phyloP scores from a whole-genome alignment of 176 grass and related monocot genomes.

The Rhynchospora tenuis region DNA sequence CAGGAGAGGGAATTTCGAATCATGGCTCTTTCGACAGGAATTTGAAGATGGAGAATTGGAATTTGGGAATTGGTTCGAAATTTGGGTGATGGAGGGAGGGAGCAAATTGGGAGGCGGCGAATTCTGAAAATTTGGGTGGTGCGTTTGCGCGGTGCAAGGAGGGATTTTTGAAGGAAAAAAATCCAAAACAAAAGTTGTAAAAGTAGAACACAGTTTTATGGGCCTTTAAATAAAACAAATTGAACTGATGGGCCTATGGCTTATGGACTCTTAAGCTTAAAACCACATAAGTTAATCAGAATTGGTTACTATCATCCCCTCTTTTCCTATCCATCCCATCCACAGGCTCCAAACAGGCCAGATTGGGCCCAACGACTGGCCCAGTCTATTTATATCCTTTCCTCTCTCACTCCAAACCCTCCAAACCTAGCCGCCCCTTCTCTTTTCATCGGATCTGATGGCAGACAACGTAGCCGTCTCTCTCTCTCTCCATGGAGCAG shows the following conservation, averaged over 20 bases:
- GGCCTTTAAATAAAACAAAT: not conserved
- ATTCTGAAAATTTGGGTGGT: not conserved
- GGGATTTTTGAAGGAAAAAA: conserved; percentile 7
- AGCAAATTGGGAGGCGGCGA: not conserved
- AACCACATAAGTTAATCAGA: too few relatives aligned
- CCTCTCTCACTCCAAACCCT: too few relatives aligned
- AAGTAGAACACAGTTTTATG: not conserved
- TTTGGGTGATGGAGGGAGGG: not conserved
- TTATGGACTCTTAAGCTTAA: not conserved
- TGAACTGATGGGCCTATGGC: not conserved
- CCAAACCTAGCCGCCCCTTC: too few relatives aligned
- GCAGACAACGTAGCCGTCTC: too few relatives aligned
- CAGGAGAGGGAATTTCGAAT: conserved; percentile 10
- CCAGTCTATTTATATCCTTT: too few relatives aligned
- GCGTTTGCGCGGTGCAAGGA: not conserved
- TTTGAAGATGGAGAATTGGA: conserved; percentile 7
- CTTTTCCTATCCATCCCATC: too few relatives aligned
- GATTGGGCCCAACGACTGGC: too few relatives aligned
- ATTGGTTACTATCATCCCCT: too few relatives aligned
- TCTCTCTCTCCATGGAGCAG: too few relatives aligned
- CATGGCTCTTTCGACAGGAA: not conserved
- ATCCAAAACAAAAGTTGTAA: not conserved
- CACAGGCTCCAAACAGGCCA: too few relatives aligned
- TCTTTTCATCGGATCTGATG: too few relatives aligned
- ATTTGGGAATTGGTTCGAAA: not conserved